Conservation (phyloP, 805 yeast species). For the Saccharomycopsis javanensis region DNA sequence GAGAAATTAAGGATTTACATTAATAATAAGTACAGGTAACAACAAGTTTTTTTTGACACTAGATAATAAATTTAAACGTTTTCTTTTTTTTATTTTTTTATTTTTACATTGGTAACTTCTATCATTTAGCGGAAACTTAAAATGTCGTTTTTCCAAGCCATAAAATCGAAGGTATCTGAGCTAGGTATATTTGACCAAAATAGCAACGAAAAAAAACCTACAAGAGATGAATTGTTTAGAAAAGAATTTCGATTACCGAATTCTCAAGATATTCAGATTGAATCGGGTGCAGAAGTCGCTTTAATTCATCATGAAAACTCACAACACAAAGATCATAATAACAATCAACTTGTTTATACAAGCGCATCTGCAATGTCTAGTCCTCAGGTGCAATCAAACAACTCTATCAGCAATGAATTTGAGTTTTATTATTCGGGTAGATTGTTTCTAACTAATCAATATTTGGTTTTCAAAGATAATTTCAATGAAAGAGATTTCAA, state of each 20-base stretch:
- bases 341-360: conserved; percentile 8
- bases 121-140: too few species aligned
- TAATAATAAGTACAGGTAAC: too few species aligned
- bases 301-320: conserved; percentile 2
- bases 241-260: conserved; percentile 62
- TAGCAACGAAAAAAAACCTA: conserved; percentile 30
- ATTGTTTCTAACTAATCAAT: conserved; percentile 66
- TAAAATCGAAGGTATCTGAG: conserved; percentile 17
- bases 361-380: conserved; percentile 6
- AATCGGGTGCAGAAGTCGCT: conserved; percentile 55
- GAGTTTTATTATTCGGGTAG: conserved; percentile 44
- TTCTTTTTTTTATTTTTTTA: too few species aligned
- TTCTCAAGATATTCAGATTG: conserved; percentile 54
- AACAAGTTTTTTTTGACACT: too few species aligned
- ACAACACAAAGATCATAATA: not conserved
- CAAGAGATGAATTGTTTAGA: conserved; percentile 65
- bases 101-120: too few species aligned
- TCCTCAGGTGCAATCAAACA: conserved; percentile 1
- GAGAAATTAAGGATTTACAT: too few species aligned
- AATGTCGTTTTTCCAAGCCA: conserved; percentile 18
- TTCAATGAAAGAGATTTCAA: conserved; percentile 61
- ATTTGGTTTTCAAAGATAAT: conserved; percentile 61
- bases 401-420: not conserved
- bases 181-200: conserved; percentile 16
- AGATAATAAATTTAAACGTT: too few species aligned